These are phyloP conservation scores for Saccharomycopsis lassenensis DNA, from an alignment of 805 yeast genomes.

Conservation along the genomic window DNA sequence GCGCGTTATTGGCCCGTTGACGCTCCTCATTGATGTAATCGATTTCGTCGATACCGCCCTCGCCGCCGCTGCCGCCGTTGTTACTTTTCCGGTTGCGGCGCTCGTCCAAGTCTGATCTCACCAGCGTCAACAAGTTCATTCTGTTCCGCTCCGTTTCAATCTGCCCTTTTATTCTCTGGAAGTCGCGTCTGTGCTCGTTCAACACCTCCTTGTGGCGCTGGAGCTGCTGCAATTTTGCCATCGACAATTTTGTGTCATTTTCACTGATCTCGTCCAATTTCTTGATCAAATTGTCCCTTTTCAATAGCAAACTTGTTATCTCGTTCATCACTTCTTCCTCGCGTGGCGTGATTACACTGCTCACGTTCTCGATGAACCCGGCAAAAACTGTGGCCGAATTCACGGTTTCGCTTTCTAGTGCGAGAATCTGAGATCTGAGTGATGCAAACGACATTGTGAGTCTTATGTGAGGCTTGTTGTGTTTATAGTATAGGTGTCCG, in stretches of 20 bases:
- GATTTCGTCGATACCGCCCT: constrained; percentile 33
- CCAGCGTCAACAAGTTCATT: constrained; percentile 60
- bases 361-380: constrained; percentile 3
- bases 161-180: constrained; percentile 42
- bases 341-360: neutral
- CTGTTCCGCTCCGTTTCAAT: constrained; percentile 70
- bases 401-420: constrained; percentile 16
- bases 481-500: too few relatives aligned
- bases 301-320: constrained; percentile 2
- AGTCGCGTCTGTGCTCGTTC: constrained; percentile 57
- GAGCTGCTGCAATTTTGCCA: constrained; percentile 71
- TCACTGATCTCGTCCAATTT: constrained; percentile 28
- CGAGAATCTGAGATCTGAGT: constrained; percentile 13
- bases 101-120: constrained; percentile 68
- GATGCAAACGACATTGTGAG: constrained; percentile 15
- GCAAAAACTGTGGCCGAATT: constrained; percentile 9
- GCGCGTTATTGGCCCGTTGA: constrained; percentile 58
- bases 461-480: too few relatives aligned
- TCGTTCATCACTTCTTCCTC: constrained; percentile 6
- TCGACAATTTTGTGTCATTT: constrained; percentile 43
- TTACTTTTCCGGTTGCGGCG: constrained; percentile 35
- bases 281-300: constrained; percentile 13
- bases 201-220: constrained; percentile 72
- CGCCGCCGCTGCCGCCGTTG: constrained; percentile 20
- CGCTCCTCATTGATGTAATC: constrained; percentile 75